Evolutionary conservation across 495 filamentous ascomycete genomes (phyloP).

Genomic region (Penicillium waksmanii): DNA sequence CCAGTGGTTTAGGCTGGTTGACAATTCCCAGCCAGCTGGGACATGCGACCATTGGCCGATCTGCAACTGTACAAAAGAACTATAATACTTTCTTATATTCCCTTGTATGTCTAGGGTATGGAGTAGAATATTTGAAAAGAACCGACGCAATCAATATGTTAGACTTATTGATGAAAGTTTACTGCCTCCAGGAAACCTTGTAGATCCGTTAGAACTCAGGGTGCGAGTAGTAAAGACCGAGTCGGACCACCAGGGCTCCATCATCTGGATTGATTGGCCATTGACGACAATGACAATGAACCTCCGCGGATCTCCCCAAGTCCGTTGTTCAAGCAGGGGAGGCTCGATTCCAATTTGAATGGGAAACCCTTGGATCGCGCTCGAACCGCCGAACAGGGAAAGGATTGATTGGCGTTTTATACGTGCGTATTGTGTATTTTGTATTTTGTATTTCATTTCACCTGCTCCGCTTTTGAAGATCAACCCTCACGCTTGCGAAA

Average conservation of each 20-base stretch:
- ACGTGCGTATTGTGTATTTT: conserved; percentile 13
- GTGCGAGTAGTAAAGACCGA: too few relatives aligned
- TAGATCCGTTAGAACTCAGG: too few relatives aligned
- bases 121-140: too few relatives aligned
- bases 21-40: conserved; percentile 27
- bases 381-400: conserved; percentile 18
- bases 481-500: conserved; percentile 1
- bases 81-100: not conserved
- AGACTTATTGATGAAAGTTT: too few relatives aligned
- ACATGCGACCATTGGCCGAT: conserved; percentile 25
- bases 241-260: too few relatives aligned
- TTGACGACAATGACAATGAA: not conserved
- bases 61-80: conserved; percentile 3
- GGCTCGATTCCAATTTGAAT: conserved; percentile 3
- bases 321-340: conserved; percentile 7
- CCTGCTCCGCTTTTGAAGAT: conserved; percentile 16
- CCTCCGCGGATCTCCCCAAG: conserved; percentile 5
- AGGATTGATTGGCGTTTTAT: conserved; percentile 13
- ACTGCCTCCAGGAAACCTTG: too few relatives aligned
- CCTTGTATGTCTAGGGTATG: not conserved
- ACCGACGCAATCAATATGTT: too few relatives aligned
- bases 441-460: conserved; percentile 21
- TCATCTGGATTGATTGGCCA: too few relatives aligned
- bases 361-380: conserved; percentile 6
- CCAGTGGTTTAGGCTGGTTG: conserved; percentile 26